Conservation (phyloP, 768 basidiomycete genomes). For the Leccinellum rugosiceps region DNA sequence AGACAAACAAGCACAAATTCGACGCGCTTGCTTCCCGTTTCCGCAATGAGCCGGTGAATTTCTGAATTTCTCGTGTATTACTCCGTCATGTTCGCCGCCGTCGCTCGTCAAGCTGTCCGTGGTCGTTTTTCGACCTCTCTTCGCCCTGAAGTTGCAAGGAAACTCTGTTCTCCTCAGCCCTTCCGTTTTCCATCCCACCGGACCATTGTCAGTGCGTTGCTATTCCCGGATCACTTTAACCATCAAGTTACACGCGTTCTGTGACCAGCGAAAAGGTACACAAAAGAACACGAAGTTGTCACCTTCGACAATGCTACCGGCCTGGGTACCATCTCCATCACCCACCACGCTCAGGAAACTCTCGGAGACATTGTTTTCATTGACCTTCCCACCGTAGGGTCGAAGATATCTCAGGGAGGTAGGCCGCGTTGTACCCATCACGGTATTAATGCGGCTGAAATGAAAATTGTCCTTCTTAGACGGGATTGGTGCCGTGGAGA, state of each 20-base stretch:
- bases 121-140: slow-evolving; percentile 6
- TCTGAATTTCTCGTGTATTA: slow-evolving; percentile 15
- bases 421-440: slow-evolving; percentile 27
- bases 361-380: slow-evolving; percentile 98
- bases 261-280: slow-evolving; percentile 7
- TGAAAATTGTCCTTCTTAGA: slow-evolving; percentile 40
- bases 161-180: background rate
- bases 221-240: background rate
- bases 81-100: slow-evolving; percentile 18
- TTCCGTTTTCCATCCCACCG: slow-evolving; percentile 13
- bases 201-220: slow-evolving; percentile 27
- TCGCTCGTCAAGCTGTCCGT: slow-evolving; percentile 12
- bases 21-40: background rate
- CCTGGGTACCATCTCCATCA: slow-evolving; percentile 80
- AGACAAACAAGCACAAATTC: background rate
- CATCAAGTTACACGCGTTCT: background rate
- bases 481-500: slow-evolving; percentile 88
- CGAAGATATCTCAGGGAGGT: slow-evolving; percentile 72
- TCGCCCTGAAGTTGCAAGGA: background rate
- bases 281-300: slow-evolving; percentile 81
- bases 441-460: slow-evolving; percentile 6
- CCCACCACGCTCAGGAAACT: slow-evolving; percentile 86
- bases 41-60: slow-evolving; percentile 7
- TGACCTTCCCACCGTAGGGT: slow-evolving; percentile 72
- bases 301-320: slow-evolving; percentile 73